These are phyloP conservation scores for Thoreauomyces humboldtii DNA, from an alignment of 192 early-diverging fungal species.

Conservation along the genomic window DNA sequence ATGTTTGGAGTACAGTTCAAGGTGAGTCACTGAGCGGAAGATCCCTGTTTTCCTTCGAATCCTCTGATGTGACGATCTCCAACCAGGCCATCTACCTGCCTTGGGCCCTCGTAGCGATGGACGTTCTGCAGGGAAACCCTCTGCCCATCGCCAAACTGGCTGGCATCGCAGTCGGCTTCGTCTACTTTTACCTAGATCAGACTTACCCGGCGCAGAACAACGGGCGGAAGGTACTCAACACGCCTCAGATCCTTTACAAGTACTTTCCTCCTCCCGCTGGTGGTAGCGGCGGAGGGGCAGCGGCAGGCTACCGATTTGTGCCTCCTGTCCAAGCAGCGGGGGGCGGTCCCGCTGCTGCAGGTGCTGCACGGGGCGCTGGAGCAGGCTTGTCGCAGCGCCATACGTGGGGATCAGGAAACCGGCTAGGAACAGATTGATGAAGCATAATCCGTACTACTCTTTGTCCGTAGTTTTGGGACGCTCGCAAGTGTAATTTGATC, in stretches of 20 bases:
- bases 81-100: constrained; percentile 71
- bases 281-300: constrained; percentile 3
- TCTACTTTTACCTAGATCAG: constrained; percentile 72
- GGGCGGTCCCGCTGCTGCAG: neutral
- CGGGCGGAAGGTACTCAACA: constrained; percentile 62
- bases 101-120: constrained; percentile 58
- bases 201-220: constrained; percentile 61
- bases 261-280: constrained; percentile 17
- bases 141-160: constrained; percentile 52
- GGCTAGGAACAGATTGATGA: neutral
- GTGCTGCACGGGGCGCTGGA: neutral
- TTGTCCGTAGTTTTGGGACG: too few relatives aligned
- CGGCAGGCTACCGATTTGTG: constrained; percentile 10
- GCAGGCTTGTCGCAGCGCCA: neutral
- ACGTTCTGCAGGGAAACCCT: constrained; percentile 32
- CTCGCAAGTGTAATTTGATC: too few relatives aligned
- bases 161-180: constrained; percentile 67
- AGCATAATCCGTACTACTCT: too few relatives aligned
- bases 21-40: constrained; percentile 26
- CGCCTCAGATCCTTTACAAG: constrained; percentile 51
- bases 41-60: neutral
- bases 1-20: constrained; percentile 73
- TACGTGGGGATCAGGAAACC: constrained; percentile 3
- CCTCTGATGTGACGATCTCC: neutral
- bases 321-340: neutral